A percentile compares a stretch with the other conserved stretches of the same genome.
These are phyloP conservation scores for Diplodia scrobiculata DNA, from an alignment of 2,329 filamentous ascomycete species.

Conservation along the genomic window DNA sequence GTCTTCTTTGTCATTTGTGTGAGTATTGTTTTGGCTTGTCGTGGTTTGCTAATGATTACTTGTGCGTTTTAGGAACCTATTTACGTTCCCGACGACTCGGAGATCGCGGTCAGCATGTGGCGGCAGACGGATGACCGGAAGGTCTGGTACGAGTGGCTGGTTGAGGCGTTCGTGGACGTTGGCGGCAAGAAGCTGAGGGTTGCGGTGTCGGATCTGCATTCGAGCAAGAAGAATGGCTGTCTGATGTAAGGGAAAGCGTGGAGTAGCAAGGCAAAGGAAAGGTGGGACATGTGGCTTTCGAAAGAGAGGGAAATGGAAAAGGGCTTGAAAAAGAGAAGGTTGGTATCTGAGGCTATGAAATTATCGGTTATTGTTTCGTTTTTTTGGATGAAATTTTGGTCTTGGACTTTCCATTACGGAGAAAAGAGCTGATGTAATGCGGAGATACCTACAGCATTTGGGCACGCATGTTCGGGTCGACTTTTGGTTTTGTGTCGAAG, in stretches of 20 bases:
- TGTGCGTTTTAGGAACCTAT: constrained; percentile 67
- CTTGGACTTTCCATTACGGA: not conserved
- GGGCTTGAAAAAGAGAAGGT: not conserved
- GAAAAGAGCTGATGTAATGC: not conserved
- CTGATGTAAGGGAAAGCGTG: constrained; percentile 39
- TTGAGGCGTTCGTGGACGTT: constrained; percentile 70
- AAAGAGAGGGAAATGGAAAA: not conserved
- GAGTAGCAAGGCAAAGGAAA: not conserved
- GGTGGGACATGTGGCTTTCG: too few species aligned
- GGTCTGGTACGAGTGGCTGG: constrained; percentile 98
- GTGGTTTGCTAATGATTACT: not conserved
- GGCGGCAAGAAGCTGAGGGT: constrained; percentile 17
- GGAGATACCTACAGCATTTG: not conserved
- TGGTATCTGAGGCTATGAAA: not conserved
- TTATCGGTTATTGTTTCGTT: not conserved
- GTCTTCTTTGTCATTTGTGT: not conserved
- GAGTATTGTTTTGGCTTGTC: too few species aligned
- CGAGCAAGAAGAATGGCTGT: constrained; percentile 45
- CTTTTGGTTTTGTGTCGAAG: not conserved
- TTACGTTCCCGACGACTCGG: constrained; percentile 78
- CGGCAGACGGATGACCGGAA: constrained; percentile 90
- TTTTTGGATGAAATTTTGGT: not conserved
- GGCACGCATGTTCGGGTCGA: not conserved
- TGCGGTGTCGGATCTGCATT: constrained; percentile 42
- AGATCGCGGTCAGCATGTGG: constrained; percentile 93